phyloP scores from a whole-genome alignment of 2,329 filamentous ascomycete species.

The Cordyceps cateniannulata region DNA sequence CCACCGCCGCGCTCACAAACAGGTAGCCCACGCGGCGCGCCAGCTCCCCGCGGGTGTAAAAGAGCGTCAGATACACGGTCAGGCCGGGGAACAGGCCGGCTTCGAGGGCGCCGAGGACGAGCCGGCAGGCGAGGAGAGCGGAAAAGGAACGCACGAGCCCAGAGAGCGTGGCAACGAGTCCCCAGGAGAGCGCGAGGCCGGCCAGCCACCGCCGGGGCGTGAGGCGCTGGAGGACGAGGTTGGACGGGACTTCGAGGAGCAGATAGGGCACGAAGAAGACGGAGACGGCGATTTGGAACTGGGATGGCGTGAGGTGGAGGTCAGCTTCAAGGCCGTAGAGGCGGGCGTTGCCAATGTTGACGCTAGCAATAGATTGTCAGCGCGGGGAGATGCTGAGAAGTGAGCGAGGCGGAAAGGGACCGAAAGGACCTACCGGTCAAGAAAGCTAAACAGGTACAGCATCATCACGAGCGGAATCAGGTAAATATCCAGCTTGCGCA shows the following conservation, averaged over 20 bases:
- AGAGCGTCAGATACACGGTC: slow-evolving; percentile 65
- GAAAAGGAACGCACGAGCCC: slow-evolving; percentile 62
- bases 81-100: slow-evolving; percentile 65
- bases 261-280: slow-evolving; percentile 62
- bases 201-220: slow-evolving; percentile 57
- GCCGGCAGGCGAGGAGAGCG: slow-evolving; percentile 58
- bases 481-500: slow-evolving; percentile 58
- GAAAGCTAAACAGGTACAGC: slow-evolving; percentile 68
- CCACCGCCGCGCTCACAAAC: slow-evolving; percentile 63
- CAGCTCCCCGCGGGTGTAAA: slow-evolving; percentile 68
- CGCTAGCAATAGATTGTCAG: slow-evolving; percentile 28
- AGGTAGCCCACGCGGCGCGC: slow-evolving; percentile 67
- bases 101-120: slow-evolving; percentile 63
- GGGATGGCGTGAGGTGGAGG: slow-evolving; percentile 49
- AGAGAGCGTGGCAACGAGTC: slow-evolving; percentile 61
- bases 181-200: slow-evolving; percentile 59
- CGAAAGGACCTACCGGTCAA: slow-evolving; percentile 65
- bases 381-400: too few relatives aligned
- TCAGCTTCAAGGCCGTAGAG: slow-evolving; percentile 61
- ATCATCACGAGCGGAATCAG: slow-evolving; percentile 62
- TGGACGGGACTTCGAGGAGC: slow-evolving; percentile 57
- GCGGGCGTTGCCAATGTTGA: slow-evolving; percentile 68
- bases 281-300: slow-evolving; percentile 64
- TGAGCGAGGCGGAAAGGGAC: slow-evolving; percentile 11
- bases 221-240: slow-evolving; percentile 57